Percentiles rank a stretch among this genome's conserved stretches.
phyloP scores from a whole-genome alignment of 208 protist species.

The Acanthamoeba castellanii region DNA sequence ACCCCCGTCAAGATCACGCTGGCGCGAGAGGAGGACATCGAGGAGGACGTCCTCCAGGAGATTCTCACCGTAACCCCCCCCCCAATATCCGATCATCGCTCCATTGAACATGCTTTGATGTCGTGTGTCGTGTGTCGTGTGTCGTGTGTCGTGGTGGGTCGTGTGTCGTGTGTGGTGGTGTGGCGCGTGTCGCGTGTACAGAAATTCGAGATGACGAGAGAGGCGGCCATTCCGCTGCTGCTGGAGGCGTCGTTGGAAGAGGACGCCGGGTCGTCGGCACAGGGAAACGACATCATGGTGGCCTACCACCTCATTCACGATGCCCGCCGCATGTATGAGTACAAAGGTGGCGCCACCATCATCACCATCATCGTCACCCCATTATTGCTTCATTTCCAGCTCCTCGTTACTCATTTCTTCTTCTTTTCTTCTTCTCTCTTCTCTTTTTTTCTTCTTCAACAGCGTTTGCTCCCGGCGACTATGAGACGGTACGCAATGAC shows the following conservation, averaged over 20 bases:
- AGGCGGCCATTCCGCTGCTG: constrained; percentile 24
- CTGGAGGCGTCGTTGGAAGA: neutral
- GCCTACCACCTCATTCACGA: constrained; percentile 69
- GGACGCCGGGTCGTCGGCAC: neutral
- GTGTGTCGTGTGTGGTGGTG: neutral
- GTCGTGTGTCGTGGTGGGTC: neutral
- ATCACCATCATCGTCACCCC: neutral
- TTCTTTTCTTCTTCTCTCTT: neutral
- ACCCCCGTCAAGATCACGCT: neutral
- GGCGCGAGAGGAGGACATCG: constrained; percentile 12
- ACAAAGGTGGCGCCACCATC: neutral
- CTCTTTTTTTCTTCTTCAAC: neutral
- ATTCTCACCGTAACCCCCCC: neutral
- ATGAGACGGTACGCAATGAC: neutral
- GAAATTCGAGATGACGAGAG: constrained; percentile 55
- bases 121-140: too few relatives aligned
- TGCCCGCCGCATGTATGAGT: constrained; percentile 35
- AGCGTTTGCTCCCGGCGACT: constrained; percentile 25
- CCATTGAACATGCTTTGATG: too few relatives aligned
- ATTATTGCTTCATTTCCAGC: neutral
- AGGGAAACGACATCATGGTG: constrained; percentile 56
- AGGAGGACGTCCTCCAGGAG: constrained; percentile 41
- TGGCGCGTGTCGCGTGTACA: neutral
- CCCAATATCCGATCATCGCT: neutral
- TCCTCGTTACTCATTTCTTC: neutral